Percentiles rank a stretch among this genome's conserved stretches.
Evolutionary conservation across 169 alveolate genomes (phyloP).

Genomic region (Cyclospora cayetanensis): DNA sequence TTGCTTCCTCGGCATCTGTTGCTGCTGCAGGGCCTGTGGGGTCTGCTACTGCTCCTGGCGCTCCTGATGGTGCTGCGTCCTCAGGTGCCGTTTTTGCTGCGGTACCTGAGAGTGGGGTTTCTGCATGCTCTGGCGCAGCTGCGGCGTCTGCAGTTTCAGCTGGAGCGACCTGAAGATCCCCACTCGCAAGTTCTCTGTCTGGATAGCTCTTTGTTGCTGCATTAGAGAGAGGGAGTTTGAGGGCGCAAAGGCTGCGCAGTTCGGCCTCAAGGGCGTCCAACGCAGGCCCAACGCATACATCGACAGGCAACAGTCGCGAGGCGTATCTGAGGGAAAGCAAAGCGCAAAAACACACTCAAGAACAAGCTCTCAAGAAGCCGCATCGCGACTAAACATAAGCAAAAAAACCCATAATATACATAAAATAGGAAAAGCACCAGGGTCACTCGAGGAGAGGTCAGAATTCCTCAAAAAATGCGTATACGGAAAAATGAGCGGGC

Average conservation of each 20-base stretch:
- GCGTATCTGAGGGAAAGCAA: neutral
- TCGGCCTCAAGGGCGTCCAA: neutral
- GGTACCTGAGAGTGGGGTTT: neutral
- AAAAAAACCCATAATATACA: neutral
- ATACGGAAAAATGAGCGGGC: too few species aligned
- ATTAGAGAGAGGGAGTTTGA: neutral
- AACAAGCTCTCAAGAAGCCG: neutral
- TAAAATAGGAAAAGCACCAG: too few species aligned
- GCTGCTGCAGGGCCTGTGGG: neutral
- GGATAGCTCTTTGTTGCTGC: neutral
- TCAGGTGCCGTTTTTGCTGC: neutral
- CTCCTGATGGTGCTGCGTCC: neutral
- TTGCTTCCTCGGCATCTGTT: neutral
- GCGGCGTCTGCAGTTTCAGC: neutral
- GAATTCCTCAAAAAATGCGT: too few species aligned
- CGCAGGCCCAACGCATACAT: neutral
- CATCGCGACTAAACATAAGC: neutral
- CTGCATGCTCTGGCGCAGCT: neutral
- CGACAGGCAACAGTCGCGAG: slow-evolving; percentile 22
- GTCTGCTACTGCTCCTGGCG: neutral
- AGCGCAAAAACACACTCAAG: neutral
- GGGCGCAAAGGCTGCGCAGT: neutral
- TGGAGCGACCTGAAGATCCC: neutral
- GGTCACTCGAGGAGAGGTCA: too few species aligned
- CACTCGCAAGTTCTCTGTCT: neutral